Evolutionary conservation across 768 basidiomycete species (phyloP).

Genomic region (Termitomyces sp.): DNA sequence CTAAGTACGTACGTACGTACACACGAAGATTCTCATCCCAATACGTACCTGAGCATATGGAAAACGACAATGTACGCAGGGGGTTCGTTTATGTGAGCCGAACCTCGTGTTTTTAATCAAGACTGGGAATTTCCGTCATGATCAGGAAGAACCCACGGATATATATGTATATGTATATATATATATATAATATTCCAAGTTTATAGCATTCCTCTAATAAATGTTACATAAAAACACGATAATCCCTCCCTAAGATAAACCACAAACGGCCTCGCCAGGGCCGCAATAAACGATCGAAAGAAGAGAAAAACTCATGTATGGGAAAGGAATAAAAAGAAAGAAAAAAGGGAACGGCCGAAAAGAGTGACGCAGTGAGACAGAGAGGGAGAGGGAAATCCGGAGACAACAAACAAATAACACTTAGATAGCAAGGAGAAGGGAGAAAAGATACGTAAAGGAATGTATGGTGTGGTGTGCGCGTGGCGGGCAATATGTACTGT

Average conservation of each 20-base stretch:
- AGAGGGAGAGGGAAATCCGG: constrained; percentile 19
- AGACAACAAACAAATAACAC: constrained; percentile 30
- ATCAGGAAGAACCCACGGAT: too few relatives aligned
- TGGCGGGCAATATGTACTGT: neutral
- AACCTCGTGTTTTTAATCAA: neutral
- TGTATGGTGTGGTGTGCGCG: constrained; percentile 6
- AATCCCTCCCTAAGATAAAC: constrained; percentile 32
- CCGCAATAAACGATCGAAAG: constrained; percentile 18
- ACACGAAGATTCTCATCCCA: too few relatives aligned
- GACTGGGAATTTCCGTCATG: too few relatives aligned
- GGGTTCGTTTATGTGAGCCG: too few relatives aligned
- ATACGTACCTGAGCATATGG: neutral
- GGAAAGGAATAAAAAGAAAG: constrained; percentile 8
- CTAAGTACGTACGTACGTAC: too few relatives aligned
- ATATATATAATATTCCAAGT: constrained; percentile 23
- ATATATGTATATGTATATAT: neutral
- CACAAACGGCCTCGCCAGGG: constrained; percentile 30
- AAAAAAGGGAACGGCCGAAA: constrained; percentile 16
- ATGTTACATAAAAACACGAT: constrained; percentile 35
- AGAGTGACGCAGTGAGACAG: constrained; percentile 19
- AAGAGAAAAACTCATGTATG: constrained; percentile 6
- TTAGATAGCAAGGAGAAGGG: constrained; percentile 25
- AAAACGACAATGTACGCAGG: neutral
- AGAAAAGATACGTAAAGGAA: constrained; percentile 15
- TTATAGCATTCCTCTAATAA: constrained; percentile 39